Percentiles rank a stretch among this genome's conserved stretches.
phyloP scores from a whole-genome alignment of 148 eudicot species.

The Polygonum aviculare region DNA sequence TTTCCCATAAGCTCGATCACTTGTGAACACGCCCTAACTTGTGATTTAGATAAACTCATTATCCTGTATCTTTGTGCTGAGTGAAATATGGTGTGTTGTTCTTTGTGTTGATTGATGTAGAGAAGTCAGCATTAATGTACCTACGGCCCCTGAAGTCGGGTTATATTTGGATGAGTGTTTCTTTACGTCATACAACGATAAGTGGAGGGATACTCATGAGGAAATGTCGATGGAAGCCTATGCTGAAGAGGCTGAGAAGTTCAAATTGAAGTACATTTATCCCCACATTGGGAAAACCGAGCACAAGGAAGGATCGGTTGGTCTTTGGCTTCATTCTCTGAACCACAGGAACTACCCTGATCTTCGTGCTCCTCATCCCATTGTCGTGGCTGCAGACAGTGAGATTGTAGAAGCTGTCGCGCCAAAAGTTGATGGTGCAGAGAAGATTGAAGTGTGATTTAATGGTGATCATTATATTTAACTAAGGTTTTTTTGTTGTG shows the following conservation, averaged over 20 bases:
- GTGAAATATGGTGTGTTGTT: background rate
- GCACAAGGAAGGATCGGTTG: conserved; percentile 67
- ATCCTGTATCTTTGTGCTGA: background rate
- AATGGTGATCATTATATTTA: background rate
- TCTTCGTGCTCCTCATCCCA: conserved; percentile 11
- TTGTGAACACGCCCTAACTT: background rate
- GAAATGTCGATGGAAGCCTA: conserved; percentile 76
- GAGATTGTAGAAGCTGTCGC: background rate
- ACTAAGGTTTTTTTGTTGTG: no score
- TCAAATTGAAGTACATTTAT: conserved; percentile 69
- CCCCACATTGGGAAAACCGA: conserved; percentile 75
- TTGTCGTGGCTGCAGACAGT: background rate
- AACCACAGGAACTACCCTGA: conserved; percentile 78
- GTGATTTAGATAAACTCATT: background rate
- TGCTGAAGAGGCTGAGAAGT: conserved; percentile 68
- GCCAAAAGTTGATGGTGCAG: background rate
- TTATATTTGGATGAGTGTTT: conserved; percentile 86
- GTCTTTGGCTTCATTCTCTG: conserved; percentile 80
- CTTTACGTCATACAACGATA: conserved; percentile 75
- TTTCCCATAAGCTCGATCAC: background rate
- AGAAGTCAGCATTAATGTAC: conserved; percentile 62
- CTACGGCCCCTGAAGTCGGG: conserved; percentile 95
- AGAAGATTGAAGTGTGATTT: background rate
- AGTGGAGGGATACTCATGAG: conserved; percentile 68
- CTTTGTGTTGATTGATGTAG: conserved; percentile 23